phyloP scores from a whole-genome alignment of 352 stramenopile genomes.

The Phytophthora agathidicida region DNA sequence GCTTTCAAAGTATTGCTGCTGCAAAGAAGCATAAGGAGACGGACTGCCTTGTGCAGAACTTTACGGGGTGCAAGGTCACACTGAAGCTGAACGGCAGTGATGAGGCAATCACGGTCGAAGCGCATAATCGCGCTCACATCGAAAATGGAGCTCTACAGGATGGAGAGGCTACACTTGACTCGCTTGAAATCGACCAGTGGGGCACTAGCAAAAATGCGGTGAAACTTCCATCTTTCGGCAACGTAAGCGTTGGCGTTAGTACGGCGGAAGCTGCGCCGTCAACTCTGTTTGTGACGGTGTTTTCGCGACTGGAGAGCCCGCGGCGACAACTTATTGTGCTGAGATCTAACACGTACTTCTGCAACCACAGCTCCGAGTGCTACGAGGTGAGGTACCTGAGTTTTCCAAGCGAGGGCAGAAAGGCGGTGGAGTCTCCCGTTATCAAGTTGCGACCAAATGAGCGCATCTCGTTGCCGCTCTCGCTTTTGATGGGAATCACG shows the following conservation, averaged over 20 bases:
- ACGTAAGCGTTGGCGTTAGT: slow-evolving; percentile 60
- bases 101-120: slow-evolving; percentile 43
- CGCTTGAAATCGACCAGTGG: slow-evolving; percentile 68
- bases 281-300: slow-evolving; percentile 70
- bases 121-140: slow-evolving; percentile 58
- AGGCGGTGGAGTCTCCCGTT: slow-evolving; percentile 61
- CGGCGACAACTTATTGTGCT: slow-evolving; percentile 67
- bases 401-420: slow-evolving; percentile 51
- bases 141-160: slow-evolving; percentile 45
- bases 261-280: slow-evolving; percentile 39
- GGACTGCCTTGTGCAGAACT: slow-evolving; percentile 77
- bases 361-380: slow-evolving; percentile 76
- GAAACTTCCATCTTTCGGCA: slow-evolving; percentile 62
- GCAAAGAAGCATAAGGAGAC: slow-evolving; percentile 44
- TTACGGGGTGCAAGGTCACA: slow-evolving; percentile 63
- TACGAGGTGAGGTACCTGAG: slow-evolving; percentile 82
- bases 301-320: slow-evolving; percentile 76
- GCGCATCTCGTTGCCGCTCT: slow-evolving; percentile 69
- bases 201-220: slow-evolving; percentile 43
- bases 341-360: slow-evolving; percentile 83
- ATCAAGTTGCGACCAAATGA: slow-evolving; percentile 67
- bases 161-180: slow-evolving; percentile 47
- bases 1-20: slow-evolving; percentile 43
- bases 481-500: slow-evolving; percentile 80
- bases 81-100: slow-evolving; percentile 59